Conservation (phyloP, 768 basidiomycete species). For the Hericium alpestre region DNA sequence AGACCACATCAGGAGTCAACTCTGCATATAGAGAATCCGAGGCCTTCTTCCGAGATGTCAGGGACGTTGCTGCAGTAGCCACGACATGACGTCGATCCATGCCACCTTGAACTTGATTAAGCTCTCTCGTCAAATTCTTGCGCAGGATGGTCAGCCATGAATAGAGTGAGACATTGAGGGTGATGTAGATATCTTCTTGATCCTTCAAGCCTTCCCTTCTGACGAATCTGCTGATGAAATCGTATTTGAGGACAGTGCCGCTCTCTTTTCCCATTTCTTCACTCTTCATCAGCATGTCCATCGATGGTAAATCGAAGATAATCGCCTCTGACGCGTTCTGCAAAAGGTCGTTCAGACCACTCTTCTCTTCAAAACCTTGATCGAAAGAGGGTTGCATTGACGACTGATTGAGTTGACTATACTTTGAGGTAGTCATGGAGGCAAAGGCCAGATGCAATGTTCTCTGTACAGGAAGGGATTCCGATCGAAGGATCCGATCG, state of each 20-base stretch:
- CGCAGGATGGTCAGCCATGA: constrained; percentile 72
- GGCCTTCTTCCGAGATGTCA: not conserved
- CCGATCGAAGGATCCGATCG: constrained; percentile 48
- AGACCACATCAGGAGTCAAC: too few relatives aligned
- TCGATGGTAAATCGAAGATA: constrained; percentile 72
- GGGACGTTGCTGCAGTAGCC: constrained; percentile 7
- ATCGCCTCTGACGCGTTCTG: constrained; percentile 57
- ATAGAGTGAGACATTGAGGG: constrained; percentile 72
- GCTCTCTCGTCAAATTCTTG: constrained; percentile 65
- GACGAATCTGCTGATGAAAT: constrained; percentile 63
- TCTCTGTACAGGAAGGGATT: constrained; percentile 40
- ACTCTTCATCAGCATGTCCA: constrained; percentile 74
- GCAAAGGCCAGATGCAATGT: constrained; percentile 65
- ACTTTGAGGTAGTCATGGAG: constrained; percentile 66
- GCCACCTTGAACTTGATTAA: constrained; percentile 59
- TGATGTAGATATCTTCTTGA: constrained; percentile 74
- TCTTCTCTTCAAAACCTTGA: constrained; percentile 30
- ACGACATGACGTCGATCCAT: constrained; percentile 36
- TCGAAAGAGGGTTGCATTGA: constrained; percentile 24
- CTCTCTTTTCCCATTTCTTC: constrained; percentile 41
- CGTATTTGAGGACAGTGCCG: constrained; percentile 42
- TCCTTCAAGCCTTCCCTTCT: constrained; percentile 37
- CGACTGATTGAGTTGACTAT: constrained; percentile 49
- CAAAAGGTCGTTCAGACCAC: constrained; percentile 53
- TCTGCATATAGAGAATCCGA: not conserved